Percentiles rank a stretch among this genome's conserved stretches.
Conservation (phyloP, 208 protist genomes). For the Leishmania tropica region DNA sequence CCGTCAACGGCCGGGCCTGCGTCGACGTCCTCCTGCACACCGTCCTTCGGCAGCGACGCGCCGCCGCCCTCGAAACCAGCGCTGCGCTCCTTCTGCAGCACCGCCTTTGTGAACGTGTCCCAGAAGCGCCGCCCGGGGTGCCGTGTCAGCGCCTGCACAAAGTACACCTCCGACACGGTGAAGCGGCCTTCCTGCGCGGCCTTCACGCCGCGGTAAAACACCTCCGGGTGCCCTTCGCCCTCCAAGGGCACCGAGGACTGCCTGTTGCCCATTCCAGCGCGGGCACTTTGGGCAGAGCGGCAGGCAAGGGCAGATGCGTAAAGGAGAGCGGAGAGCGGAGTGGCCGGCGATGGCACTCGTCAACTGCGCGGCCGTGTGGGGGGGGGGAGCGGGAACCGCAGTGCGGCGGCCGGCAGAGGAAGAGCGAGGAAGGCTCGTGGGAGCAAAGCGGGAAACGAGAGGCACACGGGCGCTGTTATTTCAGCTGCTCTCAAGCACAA, state of each 20-base stretch:
- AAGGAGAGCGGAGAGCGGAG: neutral
- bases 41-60: neutral
- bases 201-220: constrained; percentile 23
- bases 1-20: neutral
- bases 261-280: neutral
- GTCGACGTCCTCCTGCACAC: neutral
- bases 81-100: neutral
- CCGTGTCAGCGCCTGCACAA: constrained; percentile 16
- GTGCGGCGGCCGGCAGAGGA: neutral
- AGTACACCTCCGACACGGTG: constrained; percentile 28
- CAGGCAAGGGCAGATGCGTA: neutral
- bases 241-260: constrained; percentile 7
- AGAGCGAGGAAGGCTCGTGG: neutral
- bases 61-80: neutral
- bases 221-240: constrained; percentile 11
- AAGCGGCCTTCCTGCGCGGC: constrained; percentile 14
- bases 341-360: neutral
- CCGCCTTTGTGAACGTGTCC: constrained; percentile 3
- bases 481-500: neutral
- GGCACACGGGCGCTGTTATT: neutral
- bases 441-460: neutral
- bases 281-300: neutral
- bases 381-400: too few species aligned
- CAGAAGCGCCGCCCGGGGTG: constrained; percentile 26
- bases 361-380: too few species aligned